Conservation (phyloP, 768 basidiomycete genomes). For the Tricholoma terreum region DNA sequence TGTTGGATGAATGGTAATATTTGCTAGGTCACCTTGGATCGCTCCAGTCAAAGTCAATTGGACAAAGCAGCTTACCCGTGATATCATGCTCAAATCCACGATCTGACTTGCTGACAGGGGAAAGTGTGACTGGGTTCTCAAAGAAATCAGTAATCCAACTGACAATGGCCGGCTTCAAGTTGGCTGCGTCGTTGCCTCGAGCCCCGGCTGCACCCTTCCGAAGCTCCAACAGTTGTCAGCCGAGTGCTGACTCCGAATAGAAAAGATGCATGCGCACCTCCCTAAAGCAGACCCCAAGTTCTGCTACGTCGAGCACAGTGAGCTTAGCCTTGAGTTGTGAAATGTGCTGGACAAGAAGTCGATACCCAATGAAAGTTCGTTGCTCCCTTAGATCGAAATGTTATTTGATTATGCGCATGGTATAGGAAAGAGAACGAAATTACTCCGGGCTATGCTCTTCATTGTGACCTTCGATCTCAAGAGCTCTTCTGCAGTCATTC, state of each 20-base stretch:
- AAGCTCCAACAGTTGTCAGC: not conserved
- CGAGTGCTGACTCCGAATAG: not conserved
- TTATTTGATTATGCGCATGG: not conserved
- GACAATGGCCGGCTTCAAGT: slow-evolving; percentile 2
- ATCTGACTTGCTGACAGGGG: not conserved
- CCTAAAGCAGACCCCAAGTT: not conserved
- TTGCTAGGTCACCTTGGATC: slow-evolving; percentile 9
- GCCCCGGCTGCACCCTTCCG: slow-evolving; percentile 4
- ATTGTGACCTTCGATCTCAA: not conserved
- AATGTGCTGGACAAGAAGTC: not conserved
- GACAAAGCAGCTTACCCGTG: slow-evolving; percentile 15
- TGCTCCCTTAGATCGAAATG: not conserved
- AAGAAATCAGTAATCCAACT: slow-evolving; percentile 6
- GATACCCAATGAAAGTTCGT: not conserved
- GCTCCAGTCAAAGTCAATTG: slow-evolving; percentile 16
- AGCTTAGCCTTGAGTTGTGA: not conserved
- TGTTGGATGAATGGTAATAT: not conserved
- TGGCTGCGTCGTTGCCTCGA: slow-evolving; percentile 10
- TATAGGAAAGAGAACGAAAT: not conserved
- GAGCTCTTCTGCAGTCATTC: not conserved
- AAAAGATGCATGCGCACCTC: not conserved
- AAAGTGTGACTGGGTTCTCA: not conserved
- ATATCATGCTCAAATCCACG: slow-evolving; percentile 17
- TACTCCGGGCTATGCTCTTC: not conserved
- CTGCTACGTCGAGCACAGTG: not conserved